Percentiles rank a stretch among this genome's conserved stretches.
Conservation (phyloP, 208 protist species). For the Naegleria fowleri region DNA sequence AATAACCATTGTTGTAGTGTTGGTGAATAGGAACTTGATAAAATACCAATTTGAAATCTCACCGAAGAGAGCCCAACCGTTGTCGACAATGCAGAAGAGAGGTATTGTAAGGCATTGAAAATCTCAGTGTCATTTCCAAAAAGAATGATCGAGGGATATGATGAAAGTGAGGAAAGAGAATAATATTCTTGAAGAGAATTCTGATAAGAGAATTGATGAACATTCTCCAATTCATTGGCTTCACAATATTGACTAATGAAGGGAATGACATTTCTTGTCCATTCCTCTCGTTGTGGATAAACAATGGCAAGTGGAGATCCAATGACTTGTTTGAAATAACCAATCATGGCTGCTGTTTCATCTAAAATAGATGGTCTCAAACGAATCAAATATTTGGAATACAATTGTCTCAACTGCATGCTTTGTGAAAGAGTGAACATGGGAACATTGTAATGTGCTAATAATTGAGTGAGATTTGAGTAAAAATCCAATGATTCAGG, state of each 20-base stretch:
- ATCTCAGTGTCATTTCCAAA: too few relatives aligned
- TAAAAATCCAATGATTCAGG: not conserved
- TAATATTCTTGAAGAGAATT: too few relatives aligned
- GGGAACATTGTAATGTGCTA: not conserved
- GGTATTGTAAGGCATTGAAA: too few relatives aligned
- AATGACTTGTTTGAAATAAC: not conserved
- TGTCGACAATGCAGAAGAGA: too few relatives aligned
- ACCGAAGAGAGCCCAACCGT: too few relatives aligned
- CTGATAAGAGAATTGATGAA: too few relatives aligned
- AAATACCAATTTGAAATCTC: too few relatives aligned
- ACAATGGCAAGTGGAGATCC: not conserved
- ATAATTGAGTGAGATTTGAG: not conserved
- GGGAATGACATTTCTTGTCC: not conserved
- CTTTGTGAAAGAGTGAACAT: not conserved
- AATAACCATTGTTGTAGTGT: too few relatives aligned
- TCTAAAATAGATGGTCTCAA: not conserved
- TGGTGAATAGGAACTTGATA: too few relatives aligned
- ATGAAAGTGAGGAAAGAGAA: too few relatives aligned
- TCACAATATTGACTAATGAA: not conserved
- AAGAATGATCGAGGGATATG: too few relatives aligned
- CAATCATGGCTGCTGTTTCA: not conserved
- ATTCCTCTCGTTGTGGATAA: not conserved
- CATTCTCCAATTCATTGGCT: not conserved
- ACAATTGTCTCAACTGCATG: not conserved
- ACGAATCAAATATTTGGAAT: not conserved